These are phyloP conservation scores for Ascocoryne sarcoides DNA, from an alignment of 2,329 filamentous ascomycete species.

Conservation along the genomic window DNA sequence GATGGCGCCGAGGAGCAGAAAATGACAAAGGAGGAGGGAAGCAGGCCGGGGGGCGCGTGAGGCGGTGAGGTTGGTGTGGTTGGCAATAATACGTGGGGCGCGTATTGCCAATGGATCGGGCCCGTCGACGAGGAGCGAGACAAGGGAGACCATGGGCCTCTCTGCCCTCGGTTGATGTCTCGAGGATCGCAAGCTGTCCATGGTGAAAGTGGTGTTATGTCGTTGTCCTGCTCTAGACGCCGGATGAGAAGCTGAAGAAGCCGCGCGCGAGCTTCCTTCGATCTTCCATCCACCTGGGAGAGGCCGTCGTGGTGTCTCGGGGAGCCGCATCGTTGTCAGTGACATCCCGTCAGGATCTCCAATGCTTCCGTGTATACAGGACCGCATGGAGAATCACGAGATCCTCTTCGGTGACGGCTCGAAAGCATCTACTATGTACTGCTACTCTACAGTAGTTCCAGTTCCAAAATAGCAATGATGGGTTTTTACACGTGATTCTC, in stretches of 20 bases:
- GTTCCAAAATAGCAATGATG: too few relatives aligned
- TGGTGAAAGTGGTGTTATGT: too few relatives aligned
- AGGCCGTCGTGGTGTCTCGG: conserved; percentile 15
- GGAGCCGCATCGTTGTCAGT: conserved; percentile 17
- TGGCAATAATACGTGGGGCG: conserved; percentile 26
- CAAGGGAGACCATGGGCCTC: conserved; percentile 16
- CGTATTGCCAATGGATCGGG: conserved; percentile 26
- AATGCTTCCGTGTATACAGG: conserved; percentile 15
- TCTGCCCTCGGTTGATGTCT: conserved; percentile 2
- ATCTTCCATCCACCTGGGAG: conserved; percentile 6
- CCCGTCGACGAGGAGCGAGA: conserved; percentile 14
- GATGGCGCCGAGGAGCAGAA: conserved; percentile 6
- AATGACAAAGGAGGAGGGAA: background rate
- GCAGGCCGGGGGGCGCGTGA: conserved; percentile 9
- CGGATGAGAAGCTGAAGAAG: background rate
- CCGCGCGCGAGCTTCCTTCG: conserved; percentile 4
- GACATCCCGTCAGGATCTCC: conserved; percentile 15
- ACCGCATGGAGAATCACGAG: conserved; percentile 5
- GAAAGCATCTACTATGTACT: too few relatives aligned
- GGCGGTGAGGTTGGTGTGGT: conserved; percentile 21
- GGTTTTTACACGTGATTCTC: too few relatives aligned
- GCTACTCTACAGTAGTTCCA: too few relatives aligned
- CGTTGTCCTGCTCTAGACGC: background rate
- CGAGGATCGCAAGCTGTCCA: too few relatives aligned
- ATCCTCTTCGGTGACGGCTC: background rate